Evolutionary conservation across 2,329 filamentous ascomycete species (phyloP), one percentile per base, ranked within the genome.

Genomic region (Nannizziopsis arthrosporioides): DNA sequence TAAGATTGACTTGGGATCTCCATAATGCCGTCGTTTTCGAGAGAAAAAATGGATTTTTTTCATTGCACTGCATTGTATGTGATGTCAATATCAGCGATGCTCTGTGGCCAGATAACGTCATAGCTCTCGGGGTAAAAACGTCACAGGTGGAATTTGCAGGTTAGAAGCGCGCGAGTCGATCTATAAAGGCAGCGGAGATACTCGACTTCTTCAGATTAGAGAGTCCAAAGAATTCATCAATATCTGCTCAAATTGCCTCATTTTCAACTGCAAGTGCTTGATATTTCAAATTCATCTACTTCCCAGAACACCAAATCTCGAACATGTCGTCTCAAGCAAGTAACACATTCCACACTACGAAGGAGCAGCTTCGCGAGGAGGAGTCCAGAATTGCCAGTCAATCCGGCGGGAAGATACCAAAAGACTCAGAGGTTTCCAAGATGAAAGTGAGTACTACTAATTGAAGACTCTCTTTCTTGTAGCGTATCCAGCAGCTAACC

Each of bases 341-440:
- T 10, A 42, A 63, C 47, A 73, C 70, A 48, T 73, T 68, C 62
- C 67, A 74, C 65, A 61, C 66, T 39, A 75, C 72, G 51, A 63
- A 63, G 52, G 67, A 75, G 58, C 68, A 74, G 54, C 51, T 74
- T 52, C 68, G 69, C 58, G 74, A 73, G 61, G 51, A 61, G 3
- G 69, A 75, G 57, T 67, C 69, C 51, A 63, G 63, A 45, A 56
- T 65, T 40, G 62, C 68, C 34, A 60, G 61, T 18, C 60, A 58
- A 32, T 64, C 70, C 52, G 60, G 58, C 37, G 71, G 72, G 48
- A 61, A 65, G 22, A 58, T 61, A n/a, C 66, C 71, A 32, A 61
- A 64, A 40, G 63, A 68, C 51, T 73, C 70, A 2, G 62, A 72
- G 39, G 56, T 69, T 19, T 69, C 72, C 15, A 55, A 61, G 6